Percentiles rank a stretch among this genome's conserved stretches.
Evolutionary conservation across 129 eudicot genomes (phyloP).

Genomic region (Daucus carota): DNA sequence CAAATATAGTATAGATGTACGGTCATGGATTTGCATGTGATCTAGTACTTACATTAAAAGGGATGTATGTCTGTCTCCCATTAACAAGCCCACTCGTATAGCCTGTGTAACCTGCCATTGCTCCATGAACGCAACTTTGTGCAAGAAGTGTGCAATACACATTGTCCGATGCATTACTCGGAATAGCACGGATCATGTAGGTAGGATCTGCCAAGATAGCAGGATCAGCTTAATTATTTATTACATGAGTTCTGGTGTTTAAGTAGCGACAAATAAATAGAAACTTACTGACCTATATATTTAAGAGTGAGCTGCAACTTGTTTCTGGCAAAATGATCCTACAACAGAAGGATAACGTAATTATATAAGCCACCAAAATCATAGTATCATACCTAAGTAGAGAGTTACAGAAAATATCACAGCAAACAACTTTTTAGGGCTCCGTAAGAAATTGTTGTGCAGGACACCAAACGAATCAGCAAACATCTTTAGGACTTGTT

Average conservation of each 20-base stretch:
- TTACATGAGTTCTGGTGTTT: neutral
- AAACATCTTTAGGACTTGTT: neutral
- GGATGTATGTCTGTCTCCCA: conserved; percentile 29
- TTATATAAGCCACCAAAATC: too few relatives aligned
- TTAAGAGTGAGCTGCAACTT: conserved; percentile 1
- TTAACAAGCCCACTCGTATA: conserved; percentile 25
- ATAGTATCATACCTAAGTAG: neutral
- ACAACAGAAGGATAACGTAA: conserved; percentile 12
- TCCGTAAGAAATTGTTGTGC: neutral
- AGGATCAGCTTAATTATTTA: neutral
- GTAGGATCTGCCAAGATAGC: conserved; percentile 24
- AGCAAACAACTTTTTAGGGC: neutral
- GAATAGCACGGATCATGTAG: conserved; percentile 31
- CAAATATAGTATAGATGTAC: neutral
- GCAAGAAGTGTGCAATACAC: conserved; percentile 32
- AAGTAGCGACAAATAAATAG: neutral
- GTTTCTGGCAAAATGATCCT: conserved; percentile 51
- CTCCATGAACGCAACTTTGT: conserved; percentile 33
- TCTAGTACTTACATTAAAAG: conserved; percentile 19
- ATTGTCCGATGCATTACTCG: conserved; percentile 30
- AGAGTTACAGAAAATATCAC: neutral
- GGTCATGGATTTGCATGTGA: neutral
- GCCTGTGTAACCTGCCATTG: conserved; percentile 36
- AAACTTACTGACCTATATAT: neutral
- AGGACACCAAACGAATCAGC: neutral